These are phyloP conservation scores for Brassica balearica DNA, from an alignment of 441 rosid species.

Conservation along the genomic window DNA sequence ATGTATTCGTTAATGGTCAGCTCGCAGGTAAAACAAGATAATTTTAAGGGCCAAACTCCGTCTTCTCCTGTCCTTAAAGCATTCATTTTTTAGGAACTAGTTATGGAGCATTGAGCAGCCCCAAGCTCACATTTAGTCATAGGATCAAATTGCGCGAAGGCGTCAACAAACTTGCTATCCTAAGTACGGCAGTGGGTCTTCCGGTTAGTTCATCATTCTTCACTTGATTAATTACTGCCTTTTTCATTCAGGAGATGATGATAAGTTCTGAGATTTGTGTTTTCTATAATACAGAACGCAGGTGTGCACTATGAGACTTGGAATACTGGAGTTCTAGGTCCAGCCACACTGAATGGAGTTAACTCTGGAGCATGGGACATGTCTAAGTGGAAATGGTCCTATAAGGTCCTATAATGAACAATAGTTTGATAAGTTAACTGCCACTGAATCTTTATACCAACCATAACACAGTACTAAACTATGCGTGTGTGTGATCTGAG, in stretches of 20 bases:
- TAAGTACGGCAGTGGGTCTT: conserved; percentile 65
- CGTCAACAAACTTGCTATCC: conserved; percentile 59
- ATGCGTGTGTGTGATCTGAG: conserved; percentile 16
- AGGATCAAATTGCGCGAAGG: conserved; percentile 57
- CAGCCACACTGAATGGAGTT: conserved; percentile 62
- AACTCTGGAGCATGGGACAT: conserved; percentile 66
- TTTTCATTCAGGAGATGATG: background rate
- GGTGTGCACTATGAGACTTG: conserved; percentile 79
- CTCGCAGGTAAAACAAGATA: conserved; percentile 51
- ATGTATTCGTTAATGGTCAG: conserved; percentile 63
- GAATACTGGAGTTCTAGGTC: conserved; percentile 75
- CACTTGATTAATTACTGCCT: background rate
- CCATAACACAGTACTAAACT: background rate
- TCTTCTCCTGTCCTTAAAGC: background rate
- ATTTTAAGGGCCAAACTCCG: background rate
- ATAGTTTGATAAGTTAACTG: background rate
- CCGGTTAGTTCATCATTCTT: conserved; percentile 52
- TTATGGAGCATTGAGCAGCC: conserved; percentile 50
- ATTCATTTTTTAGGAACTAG: conserved; percentile 49
- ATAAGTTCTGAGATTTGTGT: background rate
- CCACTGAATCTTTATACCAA: background rate
- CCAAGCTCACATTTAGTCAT: conserved; percentile 52
- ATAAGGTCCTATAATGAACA: conserved; percentile 53
- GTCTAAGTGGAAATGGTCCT: conserved; percentile 74
- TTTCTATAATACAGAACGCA: conserved; percentile 62